These are phyloP conservation scores for Saccharomyces uvarum DNA, from an alignment of 1,139 yeast genomes.

Conservation along the genomic window DNA sequence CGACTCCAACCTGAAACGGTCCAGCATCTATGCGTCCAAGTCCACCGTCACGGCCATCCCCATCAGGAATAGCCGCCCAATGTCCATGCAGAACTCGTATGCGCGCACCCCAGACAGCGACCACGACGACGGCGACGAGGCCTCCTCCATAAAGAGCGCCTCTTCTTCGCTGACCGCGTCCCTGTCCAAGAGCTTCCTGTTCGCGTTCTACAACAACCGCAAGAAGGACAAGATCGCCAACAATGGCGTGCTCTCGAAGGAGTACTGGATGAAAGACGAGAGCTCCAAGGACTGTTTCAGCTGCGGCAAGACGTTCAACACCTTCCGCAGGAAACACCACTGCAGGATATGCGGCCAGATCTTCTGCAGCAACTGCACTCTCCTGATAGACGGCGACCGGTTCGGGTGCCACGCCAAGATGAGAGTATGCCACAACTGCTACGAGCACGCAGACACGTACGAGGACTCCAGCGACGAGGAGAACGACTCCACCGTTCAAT, in stretches of 20 bases:
- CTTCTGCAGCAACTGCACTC: conserved; percentile 82
- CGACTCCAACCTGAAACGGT: conserved; percentile 23
- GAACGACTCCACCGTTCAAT: conserved; percentile 11
- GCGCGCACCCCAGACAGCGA: conserved; percentile 1
- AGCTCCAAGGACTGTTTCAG: conserved; percentile 75
- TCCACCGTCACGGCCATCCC: conserved; percentile 32
- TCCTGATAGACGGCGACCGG: conserved; percentile 65
- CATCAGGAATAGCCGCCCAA: conserved; percentile 15
- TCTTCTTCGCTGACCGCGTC: conserved; percentile 37
- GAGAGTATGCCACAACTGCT: conserved; percentile 75
- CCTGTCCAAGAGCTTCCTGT: conserved; percentile 37
- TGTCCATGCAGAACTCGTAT: not conserved
- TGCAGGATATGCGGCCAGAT: conserved; percentile 95
- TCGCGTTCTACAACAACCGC: conserved; percentile 40
- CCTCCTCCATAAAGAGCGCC: conserved; percentile 24
- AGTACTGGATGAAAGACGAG: conserved; percentile 90
- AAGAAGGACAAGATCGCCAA: conserved; percentile 32
- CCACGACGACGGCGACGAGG: conserved; percentile 19
- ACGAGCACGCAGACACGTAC: conserved; percentile 49
- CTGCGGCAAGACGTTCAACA: conserved; percentile 64
- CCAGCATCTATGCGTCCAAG: conserved; percentile 31
- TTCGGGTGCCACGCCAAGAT: conserved; percentile 64
- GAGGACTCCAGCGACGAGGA: conserved; percentile 68
- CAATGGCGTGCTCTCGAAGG: conserved; percentile 44
- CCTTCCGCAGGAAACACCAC: conserved; percentile 86